These are phyloP conservation scores for Phellinidium pouzarii DNA, from an alignment of 1,284 basidiomycete species.

Conservation along the genomic window DNA sequence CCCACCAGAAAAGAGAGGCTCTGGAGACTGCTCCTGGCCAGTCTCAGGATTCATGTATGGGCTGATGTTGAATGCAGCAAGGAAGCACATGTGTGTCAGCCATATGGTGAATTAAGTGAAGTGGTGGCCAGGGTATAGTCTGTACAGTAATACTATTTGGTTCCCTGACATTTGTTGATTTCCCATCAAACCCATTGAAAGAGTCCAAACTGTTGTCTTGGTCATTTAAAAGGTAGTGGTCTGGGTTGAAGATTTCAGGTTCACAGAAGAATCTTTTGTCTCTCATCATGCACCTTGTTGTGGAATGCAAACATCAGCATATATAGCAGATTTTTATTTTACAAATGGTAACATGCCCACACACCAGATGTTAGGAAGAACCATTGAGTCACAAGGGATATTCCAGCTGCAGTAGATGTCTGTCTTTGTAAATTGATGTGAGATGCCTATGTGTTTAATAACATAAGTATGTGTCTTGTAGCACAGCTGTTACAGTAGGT, in stretches of 20 bases:
- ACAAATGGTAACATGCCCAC: not conserved
- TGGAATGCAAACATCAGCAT: not conserved
- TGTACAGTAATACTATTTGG: not conserved
- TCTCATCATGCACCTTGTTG: constrained; percentile 5
- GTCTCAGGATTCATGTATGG: constrained; percentile 8
- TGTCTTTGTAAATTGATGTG: no score
- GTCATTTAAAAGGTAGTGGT: not conserved
- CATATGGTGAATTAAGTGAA: constrained; percentile 19
- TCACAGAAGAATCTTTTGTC: not conserved
- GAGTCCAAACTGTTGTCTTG: not conserved
- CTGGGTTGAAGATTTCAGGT: constrained; percentile 7
- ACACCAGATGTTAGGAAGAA: constrained; percentile 6
- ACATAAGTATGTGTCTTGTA: no score
- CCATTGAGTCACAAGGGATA: constrained; percentile 5
- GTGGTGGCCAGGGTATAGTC: constrained; percentile 20
- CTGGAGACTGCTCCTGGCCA: constrained; percentile 4
- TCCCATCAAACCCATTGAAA: not conserved
- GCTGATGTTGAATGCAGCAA: constrained; percentile 21
- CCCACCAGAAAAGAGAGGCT: not conserved
- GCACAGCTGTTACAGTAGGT: no score
- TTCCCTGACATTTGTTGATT: not conserved
- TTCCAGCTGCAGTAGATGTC: constrained; percentile 5
- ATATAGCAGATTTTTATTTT: not conserved
- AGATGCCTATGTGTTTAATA: no score
- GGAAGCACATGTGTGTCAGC: constrained; percentile 20